Percentiles rank a stretch among this genome's conserved stretches.
Conservation (phyloP, 2,329 filamentous ascomycete species). For the Blumeriella jaapii region DNA sequence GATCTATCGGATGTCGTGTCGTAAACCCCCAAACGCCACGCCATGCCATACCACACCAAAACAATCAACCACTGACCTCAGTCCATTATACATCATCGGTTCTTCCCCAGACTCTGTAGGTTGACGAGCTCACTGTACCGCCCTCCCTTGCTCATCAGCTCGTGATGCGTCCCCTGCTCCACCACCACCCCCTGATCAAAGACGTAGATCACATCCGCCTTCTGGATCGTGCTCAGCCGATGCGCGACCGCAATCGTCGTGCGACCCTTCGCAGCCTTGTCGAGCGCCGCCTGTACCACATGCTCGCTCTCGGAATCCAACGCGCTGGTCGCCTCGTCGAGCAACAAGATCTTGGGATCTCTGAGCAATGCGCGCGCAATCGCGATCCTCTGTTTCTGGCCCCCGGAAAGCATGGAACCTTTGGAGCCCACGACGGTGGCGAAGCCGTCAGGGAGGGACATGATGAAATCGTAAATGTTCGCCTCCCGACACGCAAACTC, state of each 20-base stretch:
- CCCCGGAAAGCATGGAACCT: constrained; percentile 74
- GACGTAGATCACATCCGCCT: constrained; percentile 92
- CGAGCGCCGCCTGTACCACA: constrained; percentile 68
- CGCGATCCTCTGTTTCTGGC: constrained; percentile 85
- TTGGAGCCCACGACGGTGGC: constrained; percentile 78
- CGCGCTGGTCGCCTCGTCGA: constrained; percentile 72
- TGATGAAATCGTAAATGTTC: constrained; percentile 87
- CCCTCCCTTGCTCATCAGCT: constrained; percentile 58
- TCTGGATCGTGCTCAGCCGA: constrained; percentile 82
- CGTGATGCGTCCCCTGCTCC: constrained; percentile 69
- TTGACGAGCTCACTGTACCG: constrained; percentile 72
- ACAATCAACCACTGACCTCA: background rate
- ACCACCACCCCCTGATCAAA: constrained; percentile 83
- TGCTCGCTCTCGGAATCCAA: constrained; percentile 69
- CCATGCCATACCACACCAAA: background rate
- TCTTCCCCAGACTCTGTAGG: constrained; percentile 63
- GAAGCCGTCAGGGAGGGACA: constrained; percentile 76
- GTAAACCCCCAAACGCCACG: background rate
- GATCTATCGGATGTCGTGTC: too few species aligned
- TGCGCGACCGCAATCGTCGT: constrained; percentile 95
- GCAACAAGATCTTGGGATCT: constrained; percentile 76
- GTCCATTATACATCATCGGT: background rate
- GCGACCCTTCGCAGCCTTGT: constrained; percentile 70
- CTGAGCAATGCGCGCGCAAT: constrained; percentile 85
- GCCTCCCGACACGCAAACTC: constrained; percentile 75